phyloP scores from a whole-genome alignment of 2,329 filamentous ascomycete species.

The Monilinia polystroma region DNA sequence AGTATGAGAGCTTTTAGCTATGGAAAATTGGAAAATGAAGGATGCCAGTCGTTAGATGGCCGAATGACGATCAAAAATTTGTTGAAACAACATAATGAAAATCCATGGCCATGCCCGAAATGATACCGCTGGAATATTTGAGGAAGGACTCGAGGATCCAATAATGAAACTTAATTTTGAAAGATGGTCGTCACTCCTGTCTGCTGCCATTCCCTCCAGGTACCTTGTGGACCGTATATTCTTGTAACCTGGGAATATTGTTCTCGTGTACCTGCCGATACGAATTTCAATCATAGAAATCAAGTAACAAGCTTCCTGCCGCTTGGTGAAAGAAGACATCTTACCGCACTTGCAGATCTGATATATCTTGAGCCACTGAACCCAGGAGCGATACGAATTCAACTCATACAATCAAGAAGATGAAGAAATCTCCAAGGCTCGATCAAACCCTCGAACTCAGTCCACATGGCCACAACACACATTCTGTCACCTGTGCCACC shows the following conservation, averaged over 20 bases:
- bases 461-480: background rate
- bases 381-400: no score
- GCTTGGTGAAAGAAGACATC: background rate
- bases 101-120: background rate
- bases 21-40: background rate
- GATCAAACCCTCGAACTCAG: background rate
- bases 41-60: no score
- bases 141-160: background rate
- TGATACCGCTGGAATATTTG: background rate
- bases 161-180: background rate
- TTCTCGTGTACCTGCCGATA: background rate
- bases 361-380: background rate
- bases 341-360: background rate
- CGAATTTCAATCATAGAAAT: background rate
- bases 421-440: background rate
- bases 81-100: background rate
- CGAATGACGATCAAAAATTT: background rate
- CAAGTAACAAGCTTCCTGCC: background rate
- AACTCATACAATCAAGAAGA: background rate
- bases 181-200: background rate
- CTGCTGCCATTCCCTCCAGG: background rate
- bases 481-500: background rate
- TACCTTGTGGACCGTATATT: background rate
- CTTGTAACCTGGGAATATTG: background rate
- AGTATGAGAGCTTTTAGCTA: background rate